A percentile compares a stretch with the other conserved stretches of the same genome.
phyloP scores from a whole-genome alignment of 352 stramenopile species.

The Thalassiosira mediterranea region DNA sequence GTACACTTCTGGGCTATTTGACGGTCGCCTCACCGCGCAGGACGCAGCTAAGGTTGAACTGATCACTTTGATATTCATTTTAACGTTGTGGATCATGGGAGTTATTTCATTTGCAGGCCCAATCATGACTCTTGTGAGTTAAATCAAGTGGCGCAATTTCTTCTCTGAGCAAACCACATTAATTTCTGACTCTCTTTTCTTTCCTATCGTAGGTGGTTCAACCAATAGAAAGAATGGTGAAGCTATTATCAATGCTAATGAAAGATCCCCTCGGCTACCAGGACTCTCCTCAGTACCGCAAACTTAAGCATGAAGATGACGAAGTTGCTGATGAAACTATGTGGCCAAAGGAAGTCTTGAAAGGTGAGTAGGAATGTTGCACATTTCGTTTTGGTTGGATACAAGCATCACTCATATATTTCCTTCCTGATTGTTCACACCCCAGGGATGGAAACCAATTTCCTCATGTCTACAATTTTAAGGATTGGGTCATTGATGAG shows the following conservation, averaged over 20 bases:
- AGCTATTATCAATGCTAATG: slow-evolving; percentile 75
- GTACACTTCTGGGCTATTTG: slow-evolving; percentile 58
- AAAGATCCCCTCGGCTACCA: slow-evolving; percentile 79
- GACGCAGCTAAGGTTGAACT: slow-evolving; percentile 54
- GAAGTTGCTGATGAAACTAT: slow-evolving; percentile 57
- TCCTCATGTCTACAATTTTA: slow-evolving; percentile 81
- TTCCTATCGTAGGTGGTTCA: slow-evolving; percentile 55
- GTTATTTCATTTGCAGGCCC: slow-evolving; percentile 74
- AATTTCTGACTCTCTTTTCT: too few relatives aligned
- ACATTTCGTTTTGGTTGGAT: too few relatives aligned
- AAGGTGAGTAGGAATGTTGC: too few relatives aligned
- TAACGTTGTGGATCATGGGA: slow-evolving; percentile 74
- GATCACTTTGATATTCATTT: slow-evolving; percentile 63
- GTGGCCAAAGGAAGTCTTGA: slow-evolving; percentile 76
- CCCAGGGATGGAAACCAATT: slow-evolving; percentile 64
- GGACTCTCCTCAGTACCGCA: slow-evolving; percentile 62
- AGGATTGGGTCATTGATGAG: slow-evolving; percentile 82
- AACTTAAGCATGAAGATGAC: slow-evolving; percentile 66
- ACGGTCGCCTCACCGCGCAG: slow-evolving; percentile 25
- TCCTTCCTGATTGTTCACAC: too few relatives aligned
- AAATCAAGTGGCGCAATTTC: too few relatives aligned
- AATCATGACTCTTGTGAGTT: slow-evolving; percentile 67
- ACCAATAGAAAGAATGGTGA: slow-evolving; percentile 81
- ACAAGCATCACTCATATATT: too few relatives aligned
- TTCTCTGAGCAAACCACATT: too few relatives aligned